Percentiles rank a stretch among this genome's conserved stretches.
Evolutionary conservation across 2,329 filamentous ascomycete genomes (phyloP).

Genomic region (Colletotrichum sp.): DNA sequence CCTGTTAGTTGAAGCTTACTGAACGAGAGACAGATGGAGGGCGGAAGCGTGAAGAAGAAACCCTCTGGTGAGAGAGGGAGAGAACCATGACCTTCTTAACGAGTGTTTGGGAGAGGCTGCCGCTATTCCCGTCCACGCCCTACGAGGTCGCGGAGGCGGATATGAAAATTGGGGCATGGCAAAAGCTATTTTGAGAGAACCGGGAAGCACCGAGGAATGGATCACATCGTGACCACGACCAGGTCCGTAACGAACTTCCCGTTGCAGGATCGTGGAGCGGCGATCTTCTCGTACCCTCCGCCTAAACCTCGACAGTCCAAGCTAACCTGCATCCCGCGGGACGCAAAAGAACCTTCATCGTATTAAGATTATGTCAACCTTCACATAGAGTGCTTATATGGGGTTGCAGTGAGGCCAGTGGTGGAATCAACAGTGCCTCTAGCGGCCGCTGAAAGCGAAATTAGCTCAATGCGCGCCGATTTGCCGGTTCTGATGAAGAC

Average conservation of each 20-base stretch:
- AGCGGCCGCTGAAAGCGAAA: not conserved
- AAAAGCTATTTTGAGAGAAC: constrained; percentile 1
- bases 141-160: not conserved
- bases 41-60: not conserved
- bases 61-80: not conserved
- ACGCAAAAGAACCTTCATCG: not conserved
- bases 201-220: not conserved
- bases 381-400: not conserved
- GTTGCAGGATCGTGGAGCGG: not conserved
- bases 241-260: not conserved
- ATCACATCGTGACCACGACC: not conserved
- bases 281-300: not conserved
- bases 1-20: not conserved
- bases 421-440: not conserved
- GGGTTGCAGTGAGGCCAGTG: not conserved
- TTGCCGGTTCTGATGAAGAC: not conserved
- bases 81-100: not conserved
- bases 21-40: not conserved
- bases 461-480: not conserved
- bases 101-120: not conserved
- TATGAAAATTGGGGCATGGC: not conserved
- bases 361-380: not conserved
- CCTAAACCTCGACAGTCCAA: not conserved
- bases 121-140: not conserved
- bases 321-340: not conserved